phyloP scores from a whole-genome alignment of 306 rosid species.

The Prunus fruticosa region DNA sequence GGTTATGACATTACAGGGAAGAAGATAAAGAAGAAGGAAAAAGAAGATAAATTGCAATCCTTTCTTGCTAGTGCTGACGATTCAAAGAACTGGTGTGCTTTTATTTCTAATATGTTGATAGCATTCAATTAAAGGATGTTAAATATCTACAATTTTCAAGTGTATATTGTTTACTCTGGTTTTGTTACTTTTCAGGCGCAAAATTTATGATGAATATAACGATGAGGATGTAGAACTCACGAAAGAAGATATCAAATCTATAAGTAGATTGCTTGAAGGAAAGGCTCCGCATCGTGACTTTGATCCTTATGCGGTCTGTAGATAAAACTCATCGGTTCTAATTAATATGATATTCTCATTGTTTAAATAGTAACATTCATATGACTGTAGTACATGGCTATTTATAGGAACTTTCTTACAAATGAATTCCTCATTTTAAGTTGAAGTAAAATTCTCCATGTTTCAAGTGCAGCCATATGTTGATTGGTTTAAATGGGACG shows the following conservation, averaged over 20 bases:
- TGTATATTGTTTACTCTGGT: slow-evolving; percentile 15
- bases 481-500: slow-evolving; percentile 96
- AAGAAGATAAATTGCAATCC: slow-evolving; percentile 66
- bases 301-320: slow-evolving; percentile 73
- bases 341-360: neutral
- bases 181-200: slow-evolving; percentile 57
- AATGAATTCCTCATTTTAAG: slow-evolving; percentile 6
- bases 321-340: slow-evolving; percentile 10
- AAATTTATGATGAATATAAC: slow-evolving; percentile 69
- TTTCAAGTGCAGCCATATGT: slow-evolving; percentile 55
- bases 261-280: slow-evolving; percentile 60
- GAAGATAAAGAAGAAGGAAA: slow-evolving; percentile 76
- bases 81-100: slow-evolving; percentile 73
- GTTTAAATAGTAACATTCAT: neutral
- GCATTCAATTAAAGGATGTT: no score
- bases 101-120: neutral
- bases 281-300: slow-evolving; percentile 81
- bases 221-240: slow-evolving; percentile 77
- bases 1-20: slow-evolving; percentile 79
- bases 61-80: slow-evolving; percentile 80
- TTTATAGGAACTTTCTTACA: neutral
- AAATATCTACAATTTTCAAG: no score
- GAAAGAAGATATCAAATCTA: slow-evolving; percentile 57
- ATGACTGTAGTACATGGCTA: neutral
- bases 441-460: slow-evolving; percentile 10